These are phyloP conservation scores for Malassezia sympodialis DNA, from an alignment of 1,284 basidiomycete genomes.

Conservation along the genomic window DNA sequence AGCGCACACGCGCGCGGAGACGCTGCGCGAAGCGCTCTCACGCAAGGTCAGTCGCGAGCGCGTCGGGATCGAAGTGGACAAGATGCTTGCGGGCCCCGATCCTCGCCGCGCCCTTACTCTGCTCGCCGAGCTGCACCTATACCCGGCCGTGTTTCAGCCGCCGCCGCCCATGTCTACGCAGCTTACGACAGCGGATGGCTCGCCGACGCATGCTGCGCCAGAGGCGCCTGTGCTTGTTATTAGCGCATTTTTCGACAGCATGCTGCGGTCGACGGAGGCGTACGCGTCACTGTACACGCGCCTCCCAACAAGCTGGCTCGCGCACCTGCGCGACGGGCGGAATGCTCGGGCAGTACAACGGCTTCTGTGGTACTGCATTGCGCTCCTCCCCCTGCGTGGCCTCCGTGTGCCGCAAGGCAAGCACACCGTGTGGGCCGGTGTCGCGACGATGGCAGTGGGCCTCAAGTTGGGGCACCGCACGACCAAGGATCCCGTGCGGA, in stretches of 20 bases:
- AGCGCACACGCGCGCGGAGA: conserved; percentile 33
- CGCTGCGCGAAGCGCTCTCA: conserved; percentile 51
- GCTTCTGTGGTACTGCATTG: conserved; percentile 24
- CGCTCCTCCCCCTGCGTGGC: conserved; percentile 25
- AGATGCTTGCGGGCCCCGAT: conserved; percentile 45
- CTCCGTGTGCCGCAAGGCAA: conserved; percentile 31
- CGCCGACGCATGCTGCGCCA: not conserved
- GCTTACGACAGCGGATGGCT: not conserved
- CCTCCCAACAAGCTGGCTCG: conserved; percentile 19
- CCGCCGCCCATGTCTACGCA: conserved; percentile 12
- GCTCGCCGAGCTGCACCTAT: conserved; percentile 32
- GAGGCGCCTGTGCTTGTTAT: conserved; percentile 13
- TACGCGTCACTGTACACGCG: conserved; percentile 19
- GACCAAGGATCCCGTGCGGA: conserved; percentile 31
- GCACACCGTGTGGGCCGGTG: conserved; percentile 33
- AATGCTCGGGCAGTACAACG: conserved; percentile 20
- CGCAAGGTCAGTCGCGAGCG: conserved; percentile 45
- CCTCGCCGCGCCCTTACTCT: conserved; percentile 31
- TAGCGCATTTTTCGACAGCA: conserved; percentile 1
- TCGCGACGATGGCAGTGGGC: conserved; percentile 27
- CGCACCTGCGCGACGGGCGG: conserved; percentile 5
- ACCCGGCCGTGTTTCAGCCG: conserved; percentile 32
- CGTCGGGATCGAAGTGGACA: conserved; percentile 48
- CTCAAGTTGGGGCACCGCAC: conserved; percentile 38
- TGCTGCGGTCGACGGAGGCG: conserved; percentile 16